Evolutionary conservation across 2,329 filamentous ascomycete genomes (phyloP).

Genomic region (Fusarium abutilonis): DNA sequence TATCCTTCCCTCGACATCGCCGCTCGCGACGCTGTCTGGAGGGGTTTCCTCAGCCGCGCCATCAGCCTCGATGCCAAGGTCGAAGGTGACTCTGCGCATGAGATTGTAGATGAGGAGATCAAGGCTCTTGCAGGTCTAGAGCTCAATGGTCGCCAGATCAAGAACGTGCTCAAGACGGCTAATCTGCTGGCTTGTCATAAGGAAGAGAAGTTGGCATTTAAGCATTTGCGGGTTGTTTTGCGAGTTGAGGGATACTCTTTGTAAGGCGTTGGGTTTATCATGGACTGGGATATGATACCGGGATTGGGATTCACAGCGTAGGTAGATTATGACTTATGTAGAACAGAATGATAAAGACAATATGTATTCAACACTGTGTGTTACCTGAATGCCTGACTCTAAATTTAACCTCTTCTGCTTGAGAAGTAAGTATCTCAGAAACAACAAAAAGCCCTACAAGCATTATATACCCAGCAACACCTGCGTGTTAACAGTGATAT

Average conservation of each 20-base stretch:
- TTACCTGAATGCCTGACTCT: too few species aligned
- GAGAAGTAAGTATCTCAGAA: too few species aligned
- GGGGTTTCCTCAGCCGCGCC: conserved; percentile 52
- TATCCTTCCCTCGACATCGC: conserved; percentile 55
- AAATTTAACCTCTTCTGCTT: too few species aligned
- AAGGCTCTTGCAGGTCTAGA: conserved; percentile 53
- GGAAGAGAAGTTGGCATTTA: conserved; percentile 44
- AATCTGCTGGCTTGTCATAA: conserved; percentile 48
- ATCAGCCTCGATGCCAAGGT: conserved; percentile 29
- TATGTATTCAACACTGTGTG: neutral
- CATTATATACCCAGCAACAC: too few species aligned
- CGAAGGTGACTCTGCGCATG: conserved; percentile 46
- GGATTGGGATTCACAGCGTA: neutral
- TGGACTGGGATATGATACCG: neutral
- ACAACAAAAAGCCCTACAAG: too few species aligned
- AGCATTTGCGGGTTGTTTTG: conserved; percentile 48
- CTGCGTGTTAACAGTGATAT: too few species aligned
- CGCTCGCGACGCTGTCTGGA: conserved; percentile 53
- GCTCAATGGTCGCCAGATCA: conserved; percentile 63
- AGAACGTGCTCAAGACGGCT: conserved; percentile 57
- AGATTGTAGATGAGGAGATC: conserved; percentile 45
- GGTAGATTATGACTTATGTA: neutral
- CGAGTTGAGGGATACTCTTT: conserved; percentile 45
- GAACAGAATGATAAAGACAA: neutral
- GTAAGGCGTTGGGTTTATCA: conserved; percentile 17